These are phyloP conservation scores for Rosa multiflora DNA, from an alignment of 306 rosid genomes.

Conservation along the genomic window DNA sequence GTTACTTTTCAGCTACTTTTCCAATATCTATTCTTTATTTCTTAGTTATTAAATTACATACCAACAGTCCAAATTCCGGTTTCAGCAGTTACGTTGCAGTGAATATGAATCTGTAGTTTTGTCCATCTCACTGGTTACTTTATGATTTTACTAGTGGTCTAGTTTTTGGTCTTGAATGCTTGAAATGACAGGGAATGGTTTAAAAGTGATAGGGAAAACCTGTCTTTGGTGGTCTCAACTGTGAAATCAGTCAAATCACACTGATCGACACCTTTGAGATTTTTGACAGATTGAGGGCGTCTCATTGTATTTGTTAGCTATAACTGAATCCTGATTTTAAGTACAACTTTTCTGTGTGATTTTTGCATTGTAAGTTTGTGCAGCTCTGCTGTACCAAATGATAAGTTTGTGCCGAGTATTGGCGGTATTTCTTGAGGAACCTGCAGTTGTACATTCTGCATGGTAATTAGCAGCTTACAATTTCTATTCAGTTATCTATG, in stretches of 20 bases:
- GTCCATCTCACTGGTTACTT: not conserved
- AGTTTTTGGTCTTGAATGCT: not conserved
- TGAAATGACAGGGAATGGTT: not conserved
- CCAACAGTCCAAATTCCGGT: not conserved
- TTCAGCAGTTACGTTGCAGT: not conserved
- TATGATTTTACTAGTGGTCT: not conserved
- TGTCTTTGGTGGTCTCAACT: not conserved
- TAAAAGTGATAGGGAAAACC: not conserved
- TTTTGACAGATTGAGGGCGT: not conserved
- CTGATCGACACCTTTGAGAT: not conserved
- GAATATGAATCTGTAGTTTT: not conserved
- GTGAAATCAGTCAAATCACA: not conserved
- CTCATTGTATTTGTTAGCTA: not conserved
- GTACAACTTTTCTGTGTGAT: not conserved
- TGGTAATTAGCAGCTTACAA: not conserved
- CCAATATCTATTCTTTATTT: not conserved
- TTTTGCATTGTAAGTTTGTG: not conserved
- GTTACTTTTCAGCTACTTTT: too few species aligned
- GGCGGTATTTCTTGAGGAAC: not conserved
- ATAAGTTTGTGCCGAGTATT: not conserved
- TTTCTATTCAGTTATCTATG: not conserved
- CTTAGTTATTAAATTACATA: not conserved
- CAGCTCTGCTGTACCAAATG: not conserved
- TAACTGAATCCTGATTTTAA: not conserved
- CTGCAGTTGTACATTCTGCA: not conserved